Base-by-base conservation (phyloP, 352 stramenopile species). In the Globisporangium ultimum region DNA sequence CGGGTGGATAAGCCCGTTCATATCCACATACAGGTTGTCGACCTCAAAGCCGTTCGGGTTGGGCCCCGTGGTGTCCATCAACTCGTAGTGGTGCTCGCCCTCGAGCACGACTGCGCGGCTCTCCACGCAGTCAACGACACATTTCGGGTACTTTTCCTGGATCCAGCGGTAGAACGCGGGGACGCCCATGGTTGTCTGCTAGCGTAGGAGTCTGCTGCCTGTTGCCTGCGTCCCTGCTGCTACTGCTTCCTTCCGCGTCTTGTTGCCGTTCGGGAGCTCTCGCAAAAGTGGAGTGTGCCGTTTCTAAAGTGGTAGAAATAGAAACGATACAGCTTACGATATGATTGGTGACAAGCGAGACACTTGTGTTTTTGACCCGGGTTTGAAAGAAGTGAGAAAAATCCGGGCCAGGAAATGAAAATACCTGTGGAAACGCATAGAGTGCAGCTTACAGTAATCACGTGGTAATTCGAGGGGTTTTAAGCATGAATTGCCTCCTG, bases 1-100 rank as follows among this genome's bases (percentile, higher is more conserved):
- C 20, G 97, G 97, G 71, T 99, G 98, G 71, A 99, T 99, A 53
- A 99, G 97, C 3, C 97, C 98, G 74, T 99, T 99, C 97, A 99
- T 99, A 72, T 99, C 98, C 36, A 99, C 88, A 66, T 99, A 99
- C 46, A 99, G 80, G 75, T 99, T 99, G 78, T 99, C 97, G 48
- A 97, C 96, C 61, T 97, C 90, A 49, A 97, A 95, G 58, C 84
- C 88, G 46, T 98, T 98, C 4, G 93, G 93, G 72, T 98, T 99
- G 17, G 96, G 90, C 14, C 76, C 74, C 0, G 79, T 81, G 14
- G 79, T 81, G 61, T 95, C 78, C 14, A 87, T 78, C 14, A 95
- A 75, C 62, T 91, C 80, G 53, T 91, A 91, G 69, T 91, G 84
- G 53, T 82, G 72, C 56, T 90, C 76, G 18, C 88, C 84, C 48